Evolutionary conservation across 148 eudicot genomes (phyloP), one percentile per base, ranked within the genome.

Genomic region (Silene latifolia): DNA sequence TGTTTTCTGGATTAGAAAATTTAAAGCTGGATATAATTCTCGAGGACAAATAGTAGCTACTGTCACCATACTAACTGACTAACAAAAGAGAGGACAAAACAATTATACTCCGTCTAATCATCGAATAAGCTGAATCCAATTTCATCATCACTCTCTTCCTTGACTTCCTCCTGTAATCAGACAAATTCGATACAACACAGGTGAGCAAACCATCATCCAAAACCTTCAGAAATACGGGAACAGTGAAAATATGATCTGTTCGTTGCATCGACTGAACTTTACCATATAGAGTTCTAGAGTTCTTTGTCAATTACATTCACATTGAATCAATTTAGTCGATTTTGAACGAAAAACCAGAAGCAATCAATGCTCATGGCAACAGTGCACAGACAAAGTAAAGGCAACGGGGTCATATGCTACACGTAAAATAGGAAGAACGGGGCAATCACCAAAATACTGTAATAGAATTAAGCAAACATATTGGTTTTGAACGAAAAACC

Each of bases 111-210:
- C 23, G 8, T 65, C 72, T 84, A 82, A 63, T 84, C 87, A 63
- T 84, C 87, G 27, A 84, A 84, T 83, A 84, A 79, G 75, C 77
- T 76, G 81, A 84, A 84, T 15, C 87, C 85, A 83, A 84, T 81
- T 67, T 84, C 87, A 1, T 79, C 87, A 14, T 82, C 85, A 71
- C 83, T 79, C 71, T 82, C 85, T 24, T 84, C 87, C 82, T 81
- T 59, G 3, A 62, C 42, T 53, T 81, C 87, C 48, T 78, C 87
- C 84, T 84, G 74, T 8, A 59, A 18, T 10, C 23, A 35, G 27
- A 48, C 24, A 42, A 35, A 18, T 17, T 35, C 1, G 12, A 67
- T 66, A 48, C 24, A 67, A 67, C 12, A 29, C 8, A 39, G 23
- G 4, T 67, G 51, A 39, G 35, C 35, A 32, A 27, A 27, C 29